These are phyloP conservation scores for Trypanosoma boissoni DNA, from an alignment of 208 protist species.

Conservation along the genomic window DNA sequence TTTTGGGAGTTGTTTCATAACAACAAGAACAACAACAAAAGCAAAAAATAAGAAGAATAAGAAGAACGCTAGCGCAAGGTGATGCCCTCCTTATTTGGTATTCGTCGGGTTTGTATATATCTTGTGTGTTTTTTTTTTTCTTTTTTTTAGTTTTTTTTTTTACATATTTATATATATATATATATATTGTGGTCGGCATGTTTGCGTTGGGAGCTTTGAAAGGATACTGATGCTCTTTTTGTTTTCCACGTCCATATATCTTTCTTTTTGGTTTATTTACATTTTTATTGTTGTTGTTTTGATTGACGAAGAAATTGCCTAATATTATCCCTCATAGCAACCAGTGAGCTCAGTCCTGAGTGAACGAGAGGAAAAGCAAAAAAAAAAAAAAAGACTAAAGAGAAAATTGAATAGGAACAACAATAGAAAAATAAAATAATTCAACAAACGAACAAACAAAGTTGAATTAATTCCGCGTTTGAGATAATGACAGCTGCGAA, in stretches of 20 bases:
- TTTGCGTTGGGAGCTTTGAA: too few relatives aligned
- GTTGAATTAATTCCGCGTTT: too few relatives aligned
- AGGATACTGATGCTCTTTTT: too few relatives aligned
- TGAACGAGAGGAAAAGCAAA: not conserved
- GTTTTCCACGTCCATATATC: too few relatives aligned
- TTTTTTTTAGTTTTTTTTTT: conserved; percentile 13
- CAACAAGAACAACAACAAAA: too few relatives aligned
- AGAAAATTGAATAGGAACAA: not conserved
- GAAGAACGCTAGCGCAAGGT: not conserved
- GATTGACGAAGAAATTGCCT: too few relatives aligned
- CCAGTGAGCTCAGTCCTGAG: too few relatives aligned
- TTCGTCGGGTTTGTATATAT: conserved; percentile 12
- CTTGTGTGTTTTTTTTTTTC: conserved; percentile 11
- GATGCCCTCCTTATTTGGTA: not conserved
- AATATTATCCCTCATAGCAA: too few relatives aligned
- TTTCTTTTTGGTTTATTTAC: too few relatives aligned
- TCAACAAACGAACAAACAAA: too few relatives aligned
- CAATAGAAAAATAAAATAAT: conserved; percentile 3
- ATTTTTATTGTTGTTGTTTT: too few relatives aligned
- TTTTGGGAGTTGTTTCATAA: too few relatives aligned
- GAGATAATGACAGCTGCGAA: conserved; percentile 32
- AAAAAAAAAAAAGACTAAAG: not conserved
- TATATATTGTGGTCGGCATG: not conserved
- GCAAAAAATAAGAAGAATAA: conserved; percentile 1
- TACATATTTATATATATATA: not conserved